Percentiles rank a stretch among this genome's conserved stretches.
These are phyloP conservation scores for Volvariella volvacea DNA, from an alignment of 1,284 basidiomycete genomes.

Conservation along the genomic window DNA sequence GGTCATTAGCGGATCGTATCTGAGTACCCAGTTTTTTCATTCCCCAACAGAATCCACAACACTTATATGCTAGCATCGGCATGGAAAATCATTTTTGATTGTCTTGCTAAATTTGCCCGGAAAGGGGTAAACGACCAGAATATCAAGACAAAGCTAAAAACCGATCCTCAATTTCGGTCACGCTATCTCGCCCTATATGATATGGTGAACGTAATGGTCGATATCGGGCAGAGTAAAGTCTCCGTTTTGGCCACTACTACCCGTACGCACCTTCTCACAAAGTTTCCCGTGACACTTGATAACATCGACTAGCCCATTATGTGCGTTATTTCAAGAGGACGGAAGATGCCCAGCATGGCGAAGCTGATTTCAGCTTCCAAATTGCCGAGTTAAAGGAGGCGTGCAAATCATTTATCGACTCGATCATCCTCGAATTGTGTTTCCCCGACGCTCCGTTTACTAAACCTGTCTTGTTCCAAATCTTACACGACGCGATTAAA, in stretches of 20 bases:
- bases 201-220: constrained; percentile 49
- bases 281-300: constrained; percentile 9
- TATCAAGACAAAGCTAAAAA: constrained; percentile 44
- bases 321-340: constrained; percentile 54
- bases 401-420: constrained; percentile 70
- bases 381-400: constrained; percentile 50
- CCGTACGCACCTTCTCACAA: constrained; percentile 30
- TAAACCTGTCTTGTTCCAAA: constrained; percentile 51
- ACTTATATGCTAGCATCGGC: constrained; percentile 68
- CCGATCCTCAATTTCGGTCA: constrained; percentile 40
- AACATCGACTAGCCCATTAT: constrained; percentile 50
- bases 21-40: background rate
- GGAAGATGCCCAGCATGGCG: constrained; percentile 27
- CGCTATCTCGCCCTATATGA: constrained; percentile 61
- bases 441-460: constrained; percentile 63
- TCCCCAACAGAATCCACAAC: constrained; percentile 60
- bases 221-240: constrained; percentile 54
- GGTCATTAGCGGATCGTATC: constrained; percentile 10
- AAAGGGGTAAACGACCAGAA: constrained; percentile 45
- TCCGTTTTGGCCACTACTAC: constrained; percentile 58
- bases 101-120: constrained; percentile 43
- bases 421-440: constrained; percentile 71
- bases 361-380: constrained; percentile 52
- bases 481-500: constrained; percentile 60
- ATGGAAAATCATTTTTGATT: constrained; percentile 61